Base-by-base conservation (phyloP, 2,329 filamentous ascomycete species). In the Stenocarpella maydis region DNA sequence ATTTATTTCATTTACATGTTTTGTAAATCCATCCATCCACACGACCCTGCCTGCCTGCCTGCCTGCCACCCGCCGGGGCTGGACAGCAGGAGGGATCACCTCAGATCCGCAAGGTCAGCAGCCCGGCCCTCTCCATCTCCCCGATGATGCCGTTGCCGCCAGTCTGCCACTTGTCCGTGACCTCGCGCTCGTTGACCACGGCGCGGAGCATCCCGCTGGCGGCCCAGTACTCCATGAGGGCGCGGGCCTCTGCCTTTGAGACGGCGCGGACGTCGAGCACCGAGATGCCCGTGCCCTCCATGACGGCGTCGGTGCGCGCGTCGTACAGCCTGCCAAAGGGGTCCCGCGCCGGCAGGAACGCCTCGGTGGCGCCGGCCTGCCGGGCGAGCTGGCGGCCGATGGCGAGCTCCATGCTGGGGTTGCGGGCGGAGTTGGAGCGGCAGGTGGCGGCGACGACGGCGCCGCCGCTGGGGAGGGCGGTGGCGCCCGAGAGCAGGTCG, bases 161-260 rank as follows among this genome's bases (percentile, higher is more conserved):
- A 74, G 98, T 78, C 60, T 90, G 90, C 94, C 95, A 97, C 82
- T 93, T 93, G 85, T 97, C 92, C 26, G 87, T 85, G 43, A 98
- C 91, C 72, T 87, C 85, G 72, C 83, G 83, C 76, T 95, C 90
- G 75, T 92, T 90, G 61, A 98, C 85, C 54, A 83, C 85, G 71
- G 87, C 84, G 72, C 92, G 88, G 77, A 97, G 78, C 77, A 97
- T 84, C 15, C 95, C 96, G 79, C 93, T 97, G 43, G 88, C 89
- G 6, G 93, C 94, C 85, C 95, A 98, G 82, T 98, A 98, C 83
- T 98, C 94, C 89, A 98, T 91, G 74, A 97, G 84, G 0, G 89
- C 86, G 70, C 91, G 88, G 14, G 93, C 90, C 81, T 98, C 95
- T 2, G 86, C 81, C 80, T 91, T 92, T 75, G 84, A 91, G 73